Evolutionary conservation across 129 eudicot species (phyloP).

Genomic region (Flaveria ramosissima): DNA sequence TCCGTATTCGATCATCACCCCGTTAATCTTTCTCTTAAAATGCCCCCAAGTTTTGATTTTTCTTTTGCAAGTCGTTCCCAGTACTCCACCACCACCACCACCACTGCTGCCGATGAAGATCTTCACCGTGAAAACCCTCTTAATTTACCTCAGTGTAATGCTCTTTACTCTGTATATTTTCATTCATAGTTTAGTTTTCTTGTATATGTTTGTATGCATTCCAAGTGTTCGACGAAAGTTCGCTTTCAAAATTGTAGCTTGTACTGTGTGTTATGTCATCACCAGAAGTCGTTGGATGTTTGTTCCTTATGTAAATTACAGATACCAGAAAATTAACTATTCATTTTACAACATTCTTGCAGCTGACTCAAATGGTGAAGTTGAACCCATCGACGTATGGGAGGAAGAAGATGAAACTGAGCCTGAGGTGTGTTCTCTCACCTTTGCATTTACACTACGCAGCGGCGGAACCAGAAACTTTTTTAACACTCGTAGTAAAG

Average conservation of each 20-base stretch:
- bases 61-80: not conserved
- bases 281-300: not conserved
- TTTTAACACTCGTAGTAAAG: too few relatives aligned
- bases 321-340: not conserved
- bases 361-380: constrained; percentile 56
- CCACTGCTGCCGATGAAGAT: constrained; percentile 18
- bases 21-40: not conserved
- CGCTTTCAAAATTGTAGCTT: not conserved
- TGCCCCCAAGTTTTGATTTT: constrained; percentile 16
- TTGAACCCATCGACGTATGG: constrained; percentile 42
- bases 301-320: too few relatives aligned
- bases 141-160: constrained; percentile 12
- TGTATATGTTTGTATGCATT: not conserved
- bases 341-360: constrained; percentile 19
- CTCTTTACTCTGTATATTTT: not conserved
- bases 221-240: constrained; percentile 43
- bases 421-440: constrained; percentile 55
- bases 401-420: constrained; percentile 66
- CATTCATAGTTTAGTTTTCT: not conserved
- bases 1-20: constrained; percentile 7
- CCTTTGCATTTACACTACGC: too few relatives aligned
- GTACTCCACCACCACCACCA: constrained; percentile 32
- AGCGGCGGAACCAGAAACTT: too few relatives aligned
- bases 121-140: constrained; percentile 13
- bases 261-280: not conserved